Base-by-base conservation (phyloP, 2,329 filamentous ascomycete genomes). In the Fusarium algeriense region DNA sequence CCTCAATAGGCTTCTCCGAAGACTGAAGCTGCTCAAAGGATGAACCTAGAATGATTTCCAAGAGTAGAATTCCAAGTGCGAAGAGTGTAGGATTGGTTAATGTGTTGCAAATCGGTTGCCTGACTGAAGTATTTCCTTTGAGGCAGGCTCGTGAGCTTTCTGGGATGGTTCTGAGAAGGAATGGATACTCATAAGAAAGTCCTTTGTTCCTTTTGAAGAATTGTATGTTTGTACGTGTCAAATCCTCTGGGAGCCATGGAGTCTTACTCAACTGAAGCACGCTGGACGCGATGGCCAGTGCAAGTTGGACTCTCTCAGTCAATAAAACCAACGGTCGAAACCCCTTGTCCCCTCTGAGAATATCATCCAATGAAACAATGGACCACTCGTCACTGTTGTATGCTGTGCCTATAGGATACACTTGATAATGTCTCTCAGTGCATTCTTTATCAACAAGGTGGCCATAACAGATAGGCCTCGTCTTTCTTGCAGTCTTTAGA, bases 221-320 rank as follows among this genome's bases (percentile, higher is more conserved):
- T 19, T 64, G 49, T 0, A 73, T 35, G 3, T 41, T 49, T 15
- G 19, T 54, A 5, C 32, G 46, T 6, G 49, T 70, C 3, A 69
- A 23, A 3, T 6, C 43, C 5, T 58, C 66, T 3, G 62, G 50
- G 7, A 72, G 60, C 70, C 70, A 73, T 6, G 62, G 66, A 0
- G 70, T 70, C 7, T 72, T 73, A n/a, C 69, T 70, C 6, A 73
- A 19, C 19, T 72, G 70, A 7, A 73, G 60, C 4, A 70, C 66
- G 35, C 60, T 71, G 1, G 59, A 70, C 3, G 70, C 57, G 7
- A 73, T 45, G 4, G 62, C 53, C 1, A 72, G 62, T 7, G 70
- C 66, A 20, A 73, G 69, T 3, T 7, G 34, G 19, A 59, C 20
- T 19, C 52, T 69, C 8, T 70, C 59, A 5, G 38, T 30, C 7